Conservation (phyloP, 1,284 basidiomycete genomes). For the Puccinia brachypodii region DNA sequence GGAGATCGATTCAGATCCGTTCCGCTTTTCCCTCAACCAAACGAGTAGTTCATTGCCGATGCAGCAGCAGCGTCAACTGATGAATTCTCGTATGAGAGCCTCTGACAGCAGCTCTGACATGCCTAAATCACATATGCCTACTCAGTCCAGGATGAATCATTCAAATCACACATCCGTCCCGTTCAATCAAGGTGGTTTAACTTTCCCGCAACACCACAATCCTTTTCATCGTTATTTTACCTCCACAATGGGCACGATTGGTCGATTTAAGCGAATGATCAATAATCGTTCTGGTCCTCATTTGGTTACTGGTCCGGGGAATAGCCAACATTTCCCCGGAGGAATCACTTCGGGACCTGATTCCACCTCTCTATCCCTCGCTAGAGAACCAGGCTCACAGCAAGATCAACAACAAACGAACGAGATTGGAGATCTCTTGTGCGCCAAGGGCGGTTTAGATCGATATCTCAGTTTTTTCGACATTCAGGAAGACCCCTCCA, state of each 20-base stretch:
- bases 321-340: background rate
- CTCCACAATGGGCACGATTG: conserved; percentile 53
- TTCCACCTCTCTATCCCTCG: conserved; percentile 23
- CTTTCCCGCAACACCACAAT: conserved; percentile 50
- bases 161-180: conserved; percentile 4
- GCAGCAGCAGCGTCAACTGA: background rate
- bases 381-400: background rate
- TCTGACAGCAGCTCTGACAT: background rate
- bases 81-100: conserved; percentile 13
- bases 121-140: background rate
- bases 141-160: conserved; percentile 12
- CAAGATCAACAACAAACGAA: conserved; percentile 47
- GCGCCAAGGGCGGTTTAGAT: conserved; percentile 51
- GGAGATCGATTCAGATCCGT: background rate
- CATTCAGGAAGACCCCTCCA: conserved; percentile 41
- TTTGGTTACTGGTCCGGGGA: background rate
- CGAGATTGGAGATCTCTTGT: conserved; percentile 51
- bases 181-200: conserved; percentile 10
- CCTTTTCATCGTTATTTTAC: conserved; percentile 52
- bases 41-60: background rate
- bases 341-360: background rate
- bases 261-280: conserved; percentile 53
- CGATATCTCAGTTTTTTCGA: conserved; percentile 50
- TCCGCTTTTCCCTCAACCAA: conserved; percentile 13
- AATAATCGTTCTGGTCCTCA: conserved; percentile 45